phyloP scores from a whole-genome alignment of 1,284 basidiomycete genomes.

The Cutaneotrichosporon arboriforme region DNA sequence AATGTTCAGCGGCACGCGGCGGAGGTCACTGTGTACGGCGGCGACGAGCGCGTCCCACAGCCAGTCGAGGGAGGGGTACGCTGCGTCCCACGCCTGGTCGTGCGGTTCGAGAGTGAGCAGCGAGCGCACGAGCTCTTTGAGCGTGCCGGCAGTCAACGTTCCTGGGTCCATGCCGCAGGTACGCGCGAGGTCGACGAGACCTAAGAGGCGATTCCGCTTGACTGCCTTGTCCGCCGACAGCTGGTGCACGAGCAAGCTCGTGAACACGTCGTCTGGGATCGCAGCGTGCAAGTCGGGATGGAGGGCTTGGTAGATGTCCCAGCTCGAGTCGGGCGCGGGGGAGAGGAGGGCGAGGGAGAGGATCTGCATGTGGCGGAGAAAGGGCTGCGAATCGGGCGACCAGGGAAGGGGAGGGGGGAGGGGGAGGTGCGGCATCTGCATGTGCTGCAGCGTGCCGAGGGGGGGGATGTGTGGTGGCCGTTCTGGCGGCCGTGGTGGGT shows the following conservation, averaged over 20 bases:
- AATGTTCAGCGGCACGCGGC: background rate
- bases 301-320: constrained; percentile 29
- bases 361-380: constrained; percentile 36
- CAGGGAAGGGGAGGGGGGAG: constrained; percentile 40
- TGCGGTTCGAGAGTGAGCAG: background rate
- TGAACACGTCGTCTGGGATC: constrained; percentile 37
- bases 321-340: constrained; percentile 26
- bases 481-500: background rate
- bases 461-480: constrained; percentile 5
- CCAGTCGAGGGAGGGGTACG: constrained; percentile 13
- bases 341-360: constrained; percentile 29
- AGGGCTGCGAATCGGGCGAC: constrained; percentile 39
- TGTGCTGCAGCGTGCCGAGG: constrained; percentile 12
- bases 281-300: constrained; percentile 29
- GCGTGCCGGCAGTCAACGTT: constrained; percentile 4
- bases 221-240: constrained; percentile 4
- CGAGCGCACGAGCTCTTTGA: constrained; percentile 7
- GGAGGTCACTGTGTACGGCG: background rate
- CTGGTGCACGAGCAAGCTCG: constrained; percentile 30
- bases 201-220: constrained; percentile 13
- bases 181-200: constrained; percentile 26
- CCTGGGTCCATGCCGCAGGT: constrained; percentile 26
- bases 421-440: constrained; percentile 30
- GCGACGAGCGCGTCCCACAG: constrained; percentile 13
- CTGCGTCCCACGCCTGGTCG: background rate